Evolutionary conservation across 345 rosid species (phyloP), one percentile per base, ranked within the genome.

Genomic region (Rhodamnia argentea): DNA sequence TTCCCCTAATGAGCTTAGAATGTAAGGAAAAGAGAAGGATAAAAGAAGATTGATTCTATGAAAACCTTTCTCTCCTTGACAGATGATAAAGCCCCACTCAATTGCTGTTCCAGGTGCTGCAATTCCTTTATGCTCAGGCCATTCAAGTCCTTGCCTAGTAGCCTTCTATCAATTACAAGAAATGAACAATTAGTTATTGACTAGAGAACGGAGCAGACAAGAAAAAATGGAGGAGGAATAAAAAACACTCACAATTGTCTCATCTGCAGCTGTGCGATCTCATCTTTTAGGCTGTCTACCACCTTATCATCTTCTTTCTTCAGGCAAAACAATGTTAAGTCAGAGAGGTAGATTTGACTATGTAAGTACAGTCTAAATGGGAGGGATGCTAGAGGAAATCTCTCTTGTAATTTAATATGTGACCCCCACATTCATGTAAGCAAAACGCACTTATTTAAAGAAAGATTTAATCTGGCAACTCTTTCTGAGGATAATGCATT

Each of bases 61-160:
- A 15, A 57, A 74, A 96, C 98, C 96, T 95, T 97, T 84, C 87
- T 94, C 90, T 93, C 96, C 91, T 94, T 95, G 56, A 95, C 97
- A 51, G 94, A 91, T 26, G 88, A 83, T 89, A 95, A 85, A 2
- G 96, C 93, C 60, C 93, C 96, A 84, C 86, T 90, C 40, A 95
- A 86, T 88, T 95, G 93, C 55, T 95, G 92, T 88, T 97, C 98
- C 22, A 97, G 92, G 60, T 86, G 92, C 88, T 93, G 97, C 86
- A 95, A 85, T 59, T 95, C 98, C 87, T 95, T 95, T 85, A 95
- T 91, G 92, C 91, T 89, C 94, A 95, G 62, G 78, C 90, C 90
- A 86, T 84, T 89, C 88, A 97, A 87, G 85, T 94, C 95, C 92
- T 93, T 92, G 22, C 98, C 99, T 87, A 89, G 87, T 10, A 96